Conservation (phyloP, 2,329 filamentous ascomycete genomes). For the Beauveria australis region DNA sequence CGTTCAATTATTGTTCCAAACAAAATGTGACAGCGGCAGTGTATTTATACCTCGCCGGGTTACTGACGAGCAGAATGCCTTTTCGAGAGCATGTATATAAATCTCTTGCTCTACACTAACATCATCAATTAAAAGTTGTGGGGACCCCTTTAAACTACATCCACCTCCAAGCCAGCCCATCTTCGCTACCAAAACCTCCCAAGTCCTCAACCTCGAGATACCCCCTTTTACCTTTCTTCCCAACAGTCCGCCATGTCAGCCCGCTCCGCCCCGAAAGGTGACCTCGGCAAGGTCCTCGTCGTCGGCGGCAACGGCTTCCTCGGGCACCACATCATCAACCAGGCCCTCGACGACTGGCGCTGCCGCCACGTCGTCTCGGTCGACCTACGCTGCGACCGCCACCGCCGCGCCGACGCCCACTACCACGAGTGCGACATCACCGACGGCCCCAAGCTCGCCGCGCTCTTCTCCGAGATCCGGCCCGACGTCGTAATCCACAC, state of each 20-base stretch:
- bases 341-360: constrained; percentile 49
- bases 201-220: background rate
- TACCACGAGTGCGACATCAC: constrained; percentile 78
- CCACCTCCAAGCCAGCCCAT: background rate
- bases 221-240: too few relatives aligned
- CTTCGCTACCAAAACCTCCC: background rate
- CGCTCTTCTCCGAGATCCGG: constrained; percentile 55
- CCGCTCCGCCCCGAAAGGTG: constrained; percentile 26
- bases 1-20: too few relatives aligned
- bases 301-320: constrained; percentile 81
- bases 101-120: too few relatives aligned
- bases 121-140: background rate
- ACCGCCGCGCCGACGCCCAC: constrained; percentile 49
- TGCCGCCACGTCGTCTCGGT: constrained; percentile 56
- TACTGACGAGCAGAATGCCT: too few relatives aligned
- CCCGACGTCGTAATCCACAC: constrained; percentile 89
- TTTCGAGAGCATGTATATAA: too few relatives aligned
- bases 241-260: constrained; percentile 9
- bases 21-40: too few relatives aligned
- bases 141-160: background rate
- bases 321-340: constrained; percentile 71
- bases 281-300: constrained; percentile 64
- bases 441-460: constrained; percentile 49
- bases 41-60: too few relatives aligned
- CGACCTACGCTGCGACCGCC: constrained; percentile 63